phyloP scores from a whole-genome alignment of 345 rosid species.

The Boechera retrofracta region DNA sequence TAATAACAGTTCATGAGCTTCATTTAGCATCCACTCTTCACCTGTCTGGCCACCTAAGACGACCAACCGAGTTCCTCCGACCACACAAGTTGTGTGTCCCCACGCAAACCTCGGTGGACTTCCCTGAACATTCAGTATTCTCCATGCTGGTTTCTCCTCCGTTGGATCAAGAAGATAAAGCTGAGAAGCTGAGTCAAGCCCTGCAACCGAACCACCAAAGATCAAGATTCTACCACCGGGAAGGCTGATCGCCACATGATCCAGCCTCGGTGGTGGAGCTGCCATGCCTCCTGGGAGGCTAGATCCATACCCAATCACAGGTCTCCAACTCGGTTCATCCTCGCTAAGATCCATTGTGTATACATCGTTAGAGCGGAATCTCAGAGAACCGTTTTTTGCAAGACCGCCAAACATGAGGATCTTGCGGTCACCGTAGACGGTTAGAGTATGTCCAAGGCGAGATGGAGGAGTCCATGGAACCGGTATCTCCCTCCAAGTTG shows the following conservation, averaged over 20 bases:
- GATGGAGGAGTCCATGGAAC: conserved; percentile 95
- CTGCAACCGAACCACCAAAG: conserved; percentile 93
- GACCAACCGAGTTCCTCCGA: conserved; percentile 86
- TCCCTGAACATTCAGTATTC: conserved; percentile 79
- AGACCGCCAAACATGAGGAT: conserved; percentile 94
- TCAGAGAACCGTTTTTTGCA: conserved; percentile 81
- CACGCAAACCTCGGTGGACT: conserved; percentile 87
- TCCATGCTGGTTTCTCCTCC: conserved; percentile 88
- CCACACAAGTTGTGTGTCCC: conserved; percentile 97
- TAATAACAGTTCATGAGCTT: conserved; percentile 80
- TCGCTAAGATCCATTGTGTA: conserved; percentile 93
- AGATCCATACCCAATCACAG: conserved; percentile 66
- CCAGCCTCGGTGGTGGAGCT: conserved; percentile 91
- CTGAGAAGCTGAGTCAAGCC: conserved; percentile 89
- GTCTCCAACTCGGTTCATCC: conserved; percentile 86
- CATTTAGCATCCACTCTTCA: conserved; percentile 95
- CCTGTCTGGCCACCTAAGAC: conserved; percentile 95
- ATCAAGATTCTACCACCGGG: conserved; percentile 85
- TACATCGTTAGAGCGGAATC: conserved; percentile 94
- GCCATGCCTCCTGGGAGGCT: conserved; percentile 76
- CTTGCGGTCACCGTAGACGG: conserved; percentile 87
- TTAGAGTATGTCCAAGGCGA: conserved; percentile 83
- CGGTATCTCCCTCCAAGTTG: conserved; percentile 88
- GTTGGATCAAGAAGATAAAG: conserved; percentile 87
- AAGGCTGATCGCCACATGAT: conserved; percentile 87